A percentile compares a stretch with the other conserved stretches of the same genome.
phyloP scores from a whole-genome alignment of 805 yeast genomes.

The Lipomyces japonicus region DNA sequence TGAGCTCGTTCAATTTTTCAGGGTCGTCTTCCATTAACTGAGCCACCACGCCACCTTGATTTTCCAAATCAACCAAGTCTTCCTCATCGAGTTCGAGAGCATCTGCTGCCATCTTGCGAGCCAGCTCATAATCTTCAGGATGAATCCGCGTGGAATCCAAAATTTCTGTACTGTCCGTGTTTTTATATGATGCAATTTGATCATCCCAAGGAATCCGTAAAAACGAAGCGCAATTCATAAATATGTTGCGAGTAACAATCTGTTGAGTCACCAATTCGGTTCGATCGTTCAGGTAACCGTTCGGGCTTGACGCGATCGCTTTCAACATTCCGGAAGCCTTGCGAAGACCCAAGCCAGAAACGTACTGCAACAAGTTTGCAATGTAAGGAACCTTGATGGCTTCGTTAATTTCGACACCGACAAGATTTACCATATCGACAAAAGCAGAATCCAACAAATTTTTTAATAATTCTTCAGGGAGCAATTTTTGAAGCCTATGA shows the following conservation, averaged over 20 bases:
- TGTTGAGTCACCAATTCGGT: slow-evolving; percentile 80
- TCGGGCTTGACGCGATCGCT: slow-evolving; percentile 60
- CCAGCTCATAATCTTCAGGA: slow-evolving; percentile 95
- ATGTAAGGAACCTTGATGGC: slow-evolving; percentile 73
- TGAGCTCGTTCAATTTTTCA: slow-evolving; percentile 74
- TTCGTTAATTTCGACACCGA: slow-evolving; percentile 89
- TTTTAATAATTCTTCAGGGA: slow-evolving; percentile 58
- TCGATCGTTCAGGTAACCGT: slow-evolving; percentile 62
- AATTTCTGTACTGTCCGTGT: slow-evolving; percentile 51
- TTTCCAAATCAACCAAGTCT: slow-evolving; percentile 74
- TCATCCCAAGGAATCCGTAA: slow-evolving; percentile 67
- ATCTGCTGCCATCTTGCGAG: slow-evolving; percentile 96
- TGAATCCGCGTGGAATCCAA: slow-evolving; percentile 95
- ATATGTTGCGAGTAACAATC: slow-evolving; percentile 72
- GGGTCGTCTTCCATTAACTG: slow-evolving; percentile 68
- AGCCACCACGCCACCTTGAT: slow-evolving; percentile 75
- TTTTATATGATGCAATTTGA: slow-evolving; percentile 49
- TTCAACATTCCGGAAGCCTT: slow-evolving; percentile 84
- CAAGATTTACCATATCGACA: slow-evolving; percentile 86
- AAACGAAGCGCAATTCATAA: slow-evolving; percentile 90
- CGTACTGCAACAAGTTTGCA: slow-evolving; percentile 67
- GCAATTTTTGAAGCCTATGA: slow-evolving; percentile 66
- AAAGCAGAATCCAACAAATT: slow-evolving; percentile 73
- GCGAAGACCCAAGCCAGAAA: slow-evolving; percentile 93
- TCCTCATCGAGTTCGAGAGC: slow-evolving; percentile 95